Base-by-base conservation (phyloP, 1,139 yeast genomes). In the Debaryomycetaceae sp. region DNA sequence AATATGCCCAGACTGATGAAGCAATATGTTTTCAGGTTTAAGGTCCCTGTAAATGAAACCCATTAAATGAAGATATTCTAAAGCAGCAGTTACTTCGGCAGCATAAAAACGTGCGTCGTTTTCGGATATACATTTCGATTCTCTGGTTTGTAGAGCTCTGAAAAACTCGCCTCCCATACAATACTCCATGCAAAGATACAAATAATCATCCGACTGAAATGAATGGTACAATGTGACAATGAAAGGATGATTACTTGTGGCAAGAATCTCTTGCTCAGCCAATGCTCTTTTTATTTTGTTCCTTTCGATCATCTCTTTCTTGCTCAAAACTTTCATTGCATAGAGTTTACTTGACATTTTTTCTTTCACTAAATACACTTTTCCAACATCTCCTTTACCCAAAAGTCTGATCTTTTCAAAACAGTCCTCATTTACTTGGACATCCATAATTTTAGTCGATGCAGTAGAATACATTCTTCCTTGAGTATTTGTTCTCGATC, bases 81-180 rank as follows among this genome's bases (percentile, higher is more conserved):
- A 71, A 0, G 98, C 98, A 0, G 98, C 98, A 1, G 95, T 84
- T 13, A 94, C 98, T 61, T 94, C 99, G 11, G 97, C 89, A 0
- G 97, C 97, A 60, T 94, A 94, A 58, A 94, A 94, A 44, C 81
- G 73, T 14, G 98, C 98, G 58, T 91, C 98, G 37, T 72, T 78
- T 60, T 94, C 99, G 30, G 81, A 73, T 13, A 94, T 83, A 46
- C 95, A 86, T 58, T 89, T 88, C 39, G 91, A 79, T 46, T 83
- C 86, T 45, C 97, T 75, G 0, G 97, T 89, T 64, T 94, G 98
- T 39, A 94, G 67, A 0, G 98, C 98, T 44, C 98, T 72, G 70
- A 94, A 94, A 58, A 94, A 94, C 63, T 94, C 99, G 36, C 99
- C 98, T 16, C 99, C 99, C 94, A 92, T 89, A 59, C 98, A 94